Conservation (phyloP, 257 asterid genomes). For the Verbena officinalis region DNA sequence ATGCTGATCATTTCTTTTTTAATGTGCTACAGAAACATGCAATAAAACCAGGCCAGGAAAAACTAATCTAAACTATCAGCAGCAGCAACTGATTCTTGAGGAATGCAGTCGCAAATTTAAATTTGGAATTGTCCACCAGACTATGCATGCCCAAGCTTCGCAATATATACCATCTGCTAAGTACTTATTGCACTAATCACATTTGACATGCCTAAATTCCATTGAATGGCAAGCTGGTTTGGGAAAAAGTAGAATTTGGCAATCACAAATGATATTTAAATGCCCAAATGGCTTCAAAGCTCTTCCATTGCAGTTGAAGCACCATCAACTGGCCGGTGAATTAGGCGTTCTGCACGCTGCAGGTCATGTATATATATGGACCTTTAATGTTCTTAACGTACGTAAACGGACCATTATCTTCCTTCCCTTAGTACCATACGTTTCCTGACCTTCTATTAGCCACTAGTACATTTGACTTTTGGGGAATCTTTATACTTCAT, state of each 20-base stretch:
- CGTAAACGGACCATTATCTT: conserved; percentile 57
- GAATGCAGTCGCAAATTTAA: no score
- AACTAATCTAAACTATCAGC: no score
- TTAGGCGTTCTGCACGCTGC: conserved; percentile 70
- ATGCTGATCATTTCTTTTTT: no score
- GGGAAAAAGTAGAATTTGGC: conserved; percentile 47
- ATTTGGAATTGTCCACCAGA: no score
- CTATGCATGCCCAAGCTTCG: no score
- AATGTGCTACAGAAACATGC: no score
- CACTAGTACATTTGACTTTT: conserved; percentile 57
- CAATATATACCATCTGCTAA: no score
- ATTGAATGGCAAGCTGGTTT: no score
- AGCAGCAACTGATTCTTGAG: no score
- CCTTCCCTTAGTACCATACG: conserved; percentile 45
- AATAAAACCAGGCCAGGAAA: no score
- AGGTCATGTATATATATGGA: conserved; percentile 72
- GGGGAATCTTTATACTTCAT: conserved; percentile 72
- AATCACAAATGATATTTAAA: conserved; percentile 68
- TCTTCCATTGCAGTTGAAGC: conserved; percentile 51
- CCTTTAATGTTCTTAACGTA: conserved; percentile 62
- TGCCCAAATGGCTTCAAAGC: conserved; percentile 66
- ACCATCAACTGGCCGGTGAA: conserved; percentile 57
- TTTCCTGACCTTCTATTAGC: conserved; percentile 70
- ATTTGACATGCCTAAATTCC: no score
- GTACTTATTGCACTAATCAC: no score